Evolutionary conservation across 2,329 filamentous ascomycete genomes (phyloP).

Genomic region (Ophiostoma sp.): DNA sequence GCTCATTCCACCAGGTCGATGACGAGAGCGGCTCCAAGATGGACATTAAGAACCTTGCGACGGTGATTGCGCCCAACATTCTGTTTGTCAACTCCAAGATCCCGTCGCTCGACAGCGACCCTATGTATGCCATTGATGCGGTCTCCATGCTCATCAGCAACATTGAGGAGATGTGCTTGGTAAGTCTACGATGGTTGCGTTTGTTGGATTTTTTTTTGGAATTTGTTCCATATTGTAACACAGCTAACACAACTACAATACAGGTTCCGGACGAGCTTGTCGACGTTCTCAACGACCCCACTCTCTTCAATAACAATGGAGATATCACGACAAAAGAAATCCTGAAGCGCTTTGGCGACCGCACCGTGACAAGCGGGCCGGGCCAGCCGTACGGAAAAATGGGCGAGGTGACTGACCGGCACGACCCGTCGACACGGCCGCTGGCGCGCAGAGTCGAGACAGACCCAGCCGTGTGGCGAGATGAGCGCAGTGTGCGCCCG

Average conservation of each 20-base stretch:
- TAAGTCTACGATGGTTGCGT: constrained; percentile 45
- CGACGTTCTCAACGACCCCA: constrained; percentile 75
- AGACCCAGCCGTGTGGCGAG: constrained; percentile 78
- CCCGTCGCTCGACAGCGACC: constrained; percentile 71
- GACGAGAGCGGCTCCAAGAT: constrained; percentile 98
- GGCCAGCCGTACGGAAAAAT: constrained; percentile 57
- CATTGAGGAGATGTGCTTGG: constrained; percentile 96
- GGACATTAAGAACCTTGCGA: constrained; percentile 96
- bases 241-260: background rate
- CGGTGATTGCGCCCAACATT: constrained; percentile 95
- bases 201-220: constrained; percentile 26
- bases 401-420: constrained; percentile 52
- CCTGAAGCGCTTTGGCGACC: constrained; percentile 83
- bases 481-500: constrained; percentile 77
- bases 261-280: constrained; percentile 92
- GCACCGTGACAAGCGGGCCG: constrained; percentile 44
- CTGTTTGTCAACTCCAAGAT: constrained; percentile 66
- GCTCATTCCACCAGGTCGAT: constrained; percentile 94
- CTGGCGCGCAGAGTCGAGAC: constrained; percentile 67
- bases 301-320: constrained; percentile 71
- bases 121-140: constrained; percentile 88
- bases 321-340: constrained; percentile 98
- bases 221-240: background rate
- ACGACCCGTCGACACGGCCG: constrained; percentile 52
- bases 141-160: constrained; percentile 86